These are phyloP conservation scores for Cucumis melo DNA, from an alignment of 306 rosid species.

Conservation along the genomic window DNA sequence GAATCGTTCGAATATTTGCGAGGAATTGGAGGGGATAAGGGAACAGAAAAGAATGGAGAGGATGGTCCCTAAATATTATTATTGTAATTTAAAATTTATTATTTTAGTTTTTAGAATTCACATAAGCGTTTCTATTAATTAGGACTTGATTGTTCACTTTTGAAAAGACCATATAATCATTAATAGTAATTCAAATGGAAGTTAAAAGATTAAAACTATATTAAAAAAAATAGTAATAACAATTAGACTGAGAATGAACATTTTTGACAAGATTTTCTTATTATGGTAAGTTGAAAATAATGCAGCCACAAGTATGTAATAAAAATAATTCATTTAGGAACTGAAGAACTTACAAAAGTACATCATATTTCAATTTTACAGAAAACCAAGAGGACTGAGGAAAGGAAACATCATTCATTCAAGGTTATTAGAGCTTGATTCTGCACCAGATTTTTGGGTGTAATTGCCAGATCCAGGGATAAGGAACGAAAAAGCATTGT, in stretches of 20 bases:
- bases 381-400: not conserved
- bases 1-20: too few species aligned
- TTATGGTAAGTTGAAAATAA: not conserved
- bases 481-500: constrained; percentile 61
- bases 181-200: too few species aligned
- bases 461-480: constrained; percentile 53
- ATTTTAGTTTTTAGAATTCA: too few species aligned
- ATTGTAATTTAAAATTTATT: too few species aligned
- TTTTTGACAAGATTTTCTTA: not conserved
- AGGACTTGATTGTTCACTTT: too few species aligned
- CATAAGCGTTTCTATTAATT: too few species aligned
- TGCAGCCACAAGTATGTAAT: not conserved
- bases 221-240: not conserved
- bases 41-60: too few species aligned
- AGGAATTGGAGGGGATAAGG: too few species aligned
- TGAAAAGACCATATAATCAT: too few species aligned
- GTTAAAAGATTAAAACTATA: too few species aligned
- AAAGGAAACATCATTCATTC: constrained; percentile 6
- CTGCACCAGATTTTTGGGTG: constrained; percentile 45
- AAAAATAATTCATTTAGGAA: not conserved
- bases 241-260: not conserved
- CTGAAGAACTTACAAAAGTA: not conserved
- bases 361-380: constrained; percentile 5
- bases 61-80: too few species aligned
- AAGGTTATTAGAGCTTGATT: constrained; percentile 29